Percentiles rank a stretch among this genome's conserved stretches.
These are phyloP conservation scores for Phylloporus arenicola DNA, from an alignment of 768 basidiomycete genomes.

Conservation along the genomic window DNA sequence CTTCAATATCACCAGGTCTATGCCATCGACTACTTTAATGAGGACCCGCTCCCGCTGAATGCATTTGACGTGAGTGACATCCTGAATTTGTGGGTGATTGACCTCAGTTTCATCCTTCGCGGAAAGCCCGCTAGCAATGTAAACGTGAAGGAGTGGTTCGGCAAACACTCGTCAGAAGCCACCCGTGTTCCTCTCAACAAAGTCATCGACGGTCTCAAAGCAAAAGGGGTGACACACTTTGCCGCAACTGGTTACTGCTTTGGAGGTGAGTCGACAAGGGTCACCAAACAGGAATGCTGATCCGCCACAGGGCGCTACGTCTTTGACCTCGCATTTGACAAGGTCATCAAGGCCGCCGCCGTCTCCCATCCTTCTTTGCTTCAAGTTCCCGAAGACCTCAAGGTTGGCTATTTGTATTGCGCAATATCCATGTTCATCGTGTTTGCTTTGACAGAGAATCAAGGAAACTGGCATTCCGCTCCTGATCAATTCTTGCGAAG, in stretches of 20 bases:
- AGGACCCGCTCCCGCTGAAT: conserved; percentile 23
- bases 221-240: conserved; percentile 51
- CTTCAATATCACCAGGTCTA: too few relatives aligned
- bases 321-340: conserved; percentile 42
- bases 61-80: conserved; percentile 8
- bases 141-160: conserved; percentile 34
- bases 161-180: conserved; percentile 33
- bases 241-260: conserved; percentile 68
- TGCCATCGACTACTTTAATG: conserved; percentile 25
- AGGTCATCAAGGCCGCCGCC: conserved; percentile 34
- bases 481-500: conserved; percentile 62
- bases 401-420: conserved; percentile 34
- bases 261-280: conserved; percentile 40
- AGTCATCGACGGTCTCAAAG: conserved; percentile 53
- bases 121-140: conserved; percentile 6
- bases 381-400: conserved; percentile 42
- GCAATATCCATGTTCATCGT: neutral
- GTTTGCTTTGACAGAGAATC: conserved; percentile 40
- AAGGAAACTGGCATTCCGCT: conserved; percentile 46
- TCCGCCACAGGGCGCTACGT: conserved; percentile 33
- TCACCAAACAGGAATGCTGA: neutral
- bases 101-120: neutral
- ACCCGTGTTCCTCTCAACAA: conserved; percentile 51
- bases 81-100: neutral
- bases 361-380: conserved; percentile 46